Evolutionary conservation across 2,329 filamentous ascomycete species (phyloP).

Genomic region (Graphilbum sp.): DNA sequence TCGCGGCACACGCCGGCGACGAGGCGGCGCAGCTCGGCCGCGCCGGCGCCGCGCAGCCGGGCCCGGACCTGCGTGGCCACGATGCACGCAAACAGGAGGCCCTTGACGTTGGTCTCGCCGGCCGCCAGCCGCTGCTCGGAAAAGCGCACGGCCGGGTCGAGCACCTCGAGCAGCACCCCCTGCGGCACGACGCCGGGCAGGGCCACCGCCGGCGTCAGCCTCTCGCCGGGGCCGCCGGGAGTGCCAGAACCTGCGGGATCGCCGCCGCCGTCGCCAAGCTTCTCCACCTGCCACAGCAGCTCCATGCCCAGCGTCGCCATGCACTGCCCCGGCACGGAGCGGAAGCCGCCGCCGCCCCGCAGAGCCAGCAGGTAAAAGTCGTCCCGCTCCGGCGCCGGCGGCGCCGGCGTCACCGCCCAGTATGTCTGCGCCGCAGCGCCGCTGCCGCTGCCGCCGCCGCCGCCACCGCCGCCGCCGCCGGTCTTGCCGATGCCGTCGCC

Average conservation of each 20-base stretch:
- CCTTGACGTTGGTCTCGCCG: conserved; percentile 36
- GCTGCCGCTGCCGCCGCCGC: no score
- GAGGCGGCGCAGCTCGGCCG: conserved; percentile 16
- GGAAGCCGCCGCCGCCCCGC: conserved; percentile 25
- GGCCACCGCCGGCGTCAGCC: conserved; percentile 4
- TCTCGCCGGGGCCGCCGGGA: no score
- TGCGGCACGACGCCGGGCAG: conserved; percentile 9
- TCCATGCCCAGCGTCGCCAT: conserved; percentile 28
- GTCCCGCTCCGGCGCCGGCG: no score
- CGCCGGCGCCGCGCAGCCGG: conserved; percentile 18
- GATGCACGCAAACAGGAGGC: conserved; percentile 25
- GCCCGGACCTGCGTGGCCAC: conserved; percentile 25
- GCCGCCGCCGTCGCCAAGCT: no score
- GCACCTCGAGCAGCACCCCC: conserved; percentile 5
- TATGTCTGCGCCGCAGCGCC: no score
- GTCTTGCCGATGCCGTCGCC: conserved; percentile 6
- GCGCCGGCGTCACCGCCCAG: no score
- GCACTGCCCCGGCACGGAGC: conserved; percentile 22
- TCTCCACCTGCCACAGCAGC: conserved; percentile 26
- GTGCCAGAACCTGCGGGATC: no score
- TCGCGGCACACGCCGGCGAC: conserved; percentile 23
- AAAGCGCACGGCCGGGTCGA: conserved; percentile 6
- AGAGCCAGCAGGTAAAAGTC: conserved; percentile 22
- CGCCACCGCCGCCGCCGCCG: background rate
- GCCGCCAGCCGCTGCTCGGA: conserved; percentile 7